Conservation (phyloP, 495 filamentous ascomycete genomes). For the Neurospora sp. region DNA sequence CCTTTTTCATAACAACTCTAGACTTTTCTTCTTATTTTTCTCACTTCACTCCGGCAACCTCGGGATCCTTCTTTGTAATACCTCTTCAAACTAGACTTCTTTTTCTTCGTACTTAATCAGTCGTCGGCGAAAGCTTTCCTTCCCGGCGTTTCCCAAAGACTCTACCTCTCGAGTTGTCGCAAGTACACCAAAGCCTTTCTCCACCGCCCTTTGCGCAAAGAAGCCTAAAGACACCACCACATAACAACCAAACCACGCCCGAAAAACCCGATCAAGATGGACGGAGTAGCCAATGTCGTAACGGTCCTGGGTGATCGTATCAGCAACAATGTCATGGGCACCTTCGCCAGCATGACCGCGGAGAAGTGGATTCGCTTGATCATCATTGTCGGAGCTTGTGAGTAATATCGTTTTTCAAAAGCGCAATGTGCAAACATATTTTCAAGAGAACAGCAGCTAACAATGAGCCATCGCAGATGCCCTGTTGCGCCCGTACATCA, state of each 20-base stretch:
- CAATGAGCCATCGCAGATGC: slow-evolving; percentile 33
- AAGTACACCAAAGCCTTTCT: not conserved
- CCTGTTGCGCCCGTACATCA: slow-evolving; percentile 56
- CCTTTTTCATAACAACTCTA: not conserved
- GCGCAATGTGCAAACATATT: not conserved
- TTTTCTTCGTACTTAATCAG: not conserved
- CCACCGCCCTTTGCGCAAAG: not conserved
- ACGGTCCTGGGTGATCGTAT: slow-evolving; percentile 31
- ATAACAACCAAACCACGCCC: not conserved
- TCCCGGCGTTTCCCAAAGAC: not conserved
- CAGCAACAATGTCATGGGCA: slow-evolving; percentile 42
- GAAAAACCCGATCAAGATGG: slow-evolving; percentile 15
- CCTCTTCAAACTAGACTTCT: not conserved
- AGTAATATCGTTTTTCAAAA: not conserved
- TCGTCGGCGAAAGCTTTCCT: not conserved
- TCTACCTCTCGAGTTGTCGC: not conserved
- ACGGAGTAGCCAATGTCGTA: slow-evolving; percentile 24
- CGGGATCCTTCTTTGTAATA: not conserved
- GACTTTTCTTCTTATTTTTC: not conserved
- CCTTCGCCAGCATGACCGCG: slow-evolving; percentile 43
- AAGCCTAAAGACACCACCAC: not conserved
- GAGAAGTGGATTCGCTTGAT: slow-evolving; percentile 53
- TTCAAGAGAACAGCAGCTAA: not conserved
- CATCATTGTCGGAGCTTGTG: slow-evolving; percentile 41
- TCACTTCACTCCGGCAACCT: not conserved